Percentiles rank a stretch among this genome's conserved stretches.
Conservation (phyloP, 441 rosid species). For the Pelargonium australe region DNA sequence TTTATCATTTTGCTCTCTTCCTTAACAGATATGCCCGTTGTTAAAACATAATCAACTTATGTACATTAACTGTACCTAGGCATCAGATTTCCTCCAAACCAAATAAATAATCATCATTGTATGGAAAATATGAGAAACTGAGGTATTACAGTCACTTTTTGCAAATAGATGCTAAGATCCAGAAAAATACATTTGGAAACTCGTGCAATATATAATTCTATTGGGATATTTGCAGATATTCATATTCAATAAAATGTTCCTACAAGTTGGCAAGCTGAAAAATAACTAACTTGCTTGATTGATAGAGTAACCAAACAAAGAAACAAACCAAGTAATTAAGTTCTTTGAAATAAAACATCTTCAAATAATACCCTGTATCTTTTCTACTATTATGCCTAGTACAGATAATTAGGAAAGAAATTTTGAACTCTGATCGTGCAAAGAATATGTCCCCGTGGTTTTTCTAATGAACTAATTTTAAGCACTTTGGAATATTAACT, state of each 20-base stretch:
- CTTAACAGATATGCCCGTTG: not conserved
- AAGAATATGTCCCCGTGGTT: not conserved
- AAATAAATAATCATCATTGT: not conserved
- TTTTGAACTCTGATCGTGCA: not conserved
- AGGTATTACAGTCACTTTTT: not conserved
- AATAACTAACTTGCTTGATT: too few species aligned
- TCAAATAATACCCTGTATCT: not conserved
- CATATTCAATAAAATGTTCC: not conserved
- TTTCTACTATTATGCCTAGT: not conserved
- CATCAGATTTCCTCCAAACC: slow-evolving; percentile 4
- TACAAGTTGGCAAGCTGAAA: too few species aligned
- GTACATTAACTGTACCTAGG: not conserved
- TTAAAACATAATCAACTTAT: not conserved
- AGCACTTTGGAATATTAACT: not conserved
- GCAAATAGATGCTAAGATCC: not conserved
- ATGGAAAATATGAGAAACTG: not conserved
- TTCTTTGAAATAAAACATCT: not conserved
- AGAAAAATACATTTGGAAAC: too few species aligned
- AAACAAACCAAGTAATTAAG: too few species aligned
- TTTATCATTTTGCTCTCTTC: not conserved
- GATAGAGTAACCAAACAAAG: too few species aligned
- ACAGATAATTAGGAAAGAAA: not conserved
- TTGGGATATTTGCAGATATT: not conserved
- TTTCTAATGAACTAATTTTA: not conserved
- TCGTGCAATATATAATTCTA: too few species aligned